Conservation (phyloP, 306 rosid genomes). For the Pterocarpus macrocarpus region DNA sequence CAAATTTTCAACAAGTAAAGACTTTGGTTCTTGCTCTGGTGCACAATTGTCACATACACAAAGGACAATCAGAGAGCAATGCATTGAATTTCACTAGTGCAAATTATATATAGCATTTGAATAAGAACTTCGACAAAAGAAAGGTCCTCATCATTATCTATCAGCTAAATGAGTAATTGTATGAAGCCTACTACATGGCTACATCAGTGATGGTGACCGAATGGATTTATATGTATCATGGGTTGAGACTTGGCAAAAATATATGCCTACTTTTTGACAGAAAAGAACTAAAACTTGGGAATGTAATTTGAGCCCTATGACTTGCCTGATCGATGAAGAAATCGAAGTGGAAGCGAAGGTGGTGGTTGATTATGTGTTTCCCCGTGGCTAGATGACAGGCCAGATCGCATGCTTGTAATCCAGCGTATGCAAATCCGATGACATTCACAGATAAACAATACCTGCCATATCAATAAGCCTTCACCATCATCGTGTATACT, state of each 20-base stretch:
- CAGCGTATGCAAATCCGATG: slow-evolving; percentile 73
- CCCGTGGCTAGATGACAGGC: slow-evolving; percentile 57
- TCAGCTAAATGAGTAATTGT: neutral
- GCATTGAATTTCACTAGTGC: neutral
- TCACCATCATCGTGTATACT: neutral
- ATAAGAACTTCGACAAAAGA: neutral
- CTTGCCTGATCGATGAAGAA: slow-evolving; percentile 95
- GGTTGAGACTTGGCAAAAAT: too few relatives aligned
- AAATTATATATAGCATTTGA: neutral
- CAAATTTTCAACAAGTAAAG: neutral
- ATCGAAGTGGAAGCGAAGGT: slow-evolving; percentile 67
- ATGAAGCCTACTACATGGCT: neutral
- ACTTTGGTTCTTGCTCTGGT: neutral
- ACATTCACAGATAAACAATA: slow-evolving; percentile 82
- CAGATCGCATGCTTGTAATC: slow-evolving; percentile 74
- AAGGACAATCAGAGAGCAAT: slow-evolving; percentile 1
- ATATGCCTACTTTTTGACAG: neutral
- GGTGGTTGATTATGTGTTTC: slow-evolving; percentile 58
- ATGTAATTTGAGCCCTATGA: neutral
- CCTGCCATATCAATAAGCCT: slow-evolving; percentile 61
- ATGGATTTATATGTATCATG: too few relatives aligned
- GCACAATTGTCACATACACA: neutral
- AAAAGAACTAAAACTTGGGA: neutral
- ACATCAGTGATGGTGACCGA: too few relatives aligned
- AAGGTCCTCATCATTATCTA: neutral